Percentiles rank a stretch among this genome's conserved stretches.
Evolutionary conservation across 768 basidiomycete species (phyloP).

Genomic region (Leccinum boreale): DNA sequence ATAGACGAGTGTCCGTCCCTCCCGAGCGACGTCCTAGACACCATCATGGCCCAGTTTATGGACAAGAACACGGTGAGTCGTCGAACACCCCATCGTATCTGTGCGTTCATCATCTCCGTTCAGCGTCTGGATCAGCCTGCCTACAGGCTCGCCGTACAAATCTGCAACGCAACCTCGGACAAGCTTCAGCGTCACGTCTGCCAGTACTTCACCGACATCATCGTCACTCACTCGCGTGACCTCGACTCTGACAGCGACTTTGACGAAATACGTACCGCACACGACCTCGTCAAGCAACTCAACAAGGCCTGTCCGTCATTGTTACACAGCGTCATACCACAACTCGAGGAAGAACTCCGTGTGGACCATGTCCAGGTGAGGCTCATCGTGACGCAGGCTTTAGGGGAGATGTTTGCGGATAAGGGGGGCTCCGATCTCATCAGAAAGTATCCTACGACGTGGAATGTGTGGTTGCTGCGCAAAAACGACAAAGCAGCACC

Average conservation of each 20-base stretch:
- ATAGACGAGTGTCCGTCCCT: slow-evolving; percentile 82
- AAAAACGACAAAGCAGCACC: slow-evolving; percentile 68
- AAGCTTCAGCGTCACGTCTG: slow-evolving; percentile 87
- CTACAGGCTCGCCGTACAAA: slow-evolving; percentile 77
- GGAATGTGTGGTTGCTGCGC: slow-evolving; percentile 80
- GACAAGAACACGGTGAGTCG: slow-evolving; percentile 69
- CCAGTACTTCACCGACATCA: slow-evolving; percentile 90
- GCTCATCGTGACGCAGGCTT: slow-evolving; percentile 75
- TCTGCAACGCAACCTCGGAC: slow-evolving; percentile 81
- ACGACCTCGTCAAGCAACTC: slow-evolving; percentile 82
- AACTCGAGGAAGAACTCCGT: slow-evolving; percentile 86
- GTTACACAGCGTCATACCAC: slow-evolving; percentile 87
- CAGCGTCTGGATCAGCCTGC: slow-evolving; percentile 72
- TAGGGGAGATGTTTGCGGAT: slow-evolving; percentile 90
- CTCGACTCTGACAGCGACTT: slow-evolving; percentile 58
- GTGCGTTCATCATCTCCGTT: slow-evolving; percentile 3
- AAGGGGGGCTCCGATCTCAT: slow-evolving; percentile 70
- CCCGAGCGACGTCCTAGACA: slow-evolving; percentile 77
- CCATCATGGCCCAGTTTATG: slow-evolving; percentile 81
- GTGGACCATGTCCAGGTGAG: slow-evolving; percentile 72
- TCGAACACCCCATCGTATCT: not conserved
- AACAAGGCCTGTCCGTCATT: slow-evolving; percentile 77
- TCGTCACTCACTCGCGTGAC: slow-evolving; percentile 52
- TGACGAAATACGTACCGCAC: slow-evolving; percentile 69
- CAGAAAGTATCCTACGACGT: slow-evolving; percentile 77